Base-by-base conservation (phyloP, 1,139 yeast species). In the Blastobotrys buckinghamii region DNA sequence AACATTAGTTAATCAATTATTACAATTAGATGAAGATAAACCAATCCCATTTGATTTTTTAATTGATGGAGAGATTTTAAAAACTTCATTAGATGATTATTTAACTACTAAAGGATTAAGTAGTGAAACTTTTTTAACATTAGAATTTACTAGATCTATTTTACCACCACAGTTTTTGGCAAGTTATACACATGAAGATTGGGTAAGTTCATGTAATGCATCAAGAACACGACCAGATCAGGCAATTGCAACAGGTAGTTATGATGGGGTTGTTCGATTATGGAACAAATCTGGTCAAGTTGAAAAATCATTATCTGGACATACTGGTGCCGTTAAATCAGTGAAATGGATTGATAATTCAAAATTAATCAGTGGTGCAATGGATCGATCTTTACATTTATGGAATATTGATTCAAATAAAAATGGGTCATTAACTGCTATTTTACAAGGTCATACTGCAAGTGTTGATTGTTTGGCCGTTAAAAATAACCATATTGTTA, bases 41-140 rank as follows among this genome's bases (percentile, higher is more conserved):
- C 82, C 94, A 1, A 78, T 89, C 44, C 97, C 97, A 20, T 92
- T 92, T 68, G 97, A 92, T 64, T 94, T 92, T 68, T 75, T 94
- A 56, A 79, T 90, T 50, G 92, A 90, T 60, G 96, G 96, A 17
- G 81, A 81, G 30, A 45, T 60, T 16, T 51, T 59, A 19, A 48
- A 57, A 30, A 77, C 84, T 1, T 82, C 96, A 1, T 72, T 92
- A 50, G 84, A 86, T 49, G 94, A 84, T 20, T 90, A 90, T 67
- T 72, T 92, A 59, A 74, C 80, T 20, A 71, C 77, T 50, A 78
- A 86, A 53, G 97, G 92, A 7, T 73, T 90, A 47, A 86, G 96
- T 5, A 77, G 82, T 44, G 99, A 92, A 75, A 79, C 88, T 0
- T 79, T 83, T 50, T 68, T 92, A 53, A 81, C 81, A 33, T 71